Evolutionary conservation across 2,329 filamentous ascomycete genomes (phyloP).

Genomic region (Phialemonium atrogriseum): DNA sequence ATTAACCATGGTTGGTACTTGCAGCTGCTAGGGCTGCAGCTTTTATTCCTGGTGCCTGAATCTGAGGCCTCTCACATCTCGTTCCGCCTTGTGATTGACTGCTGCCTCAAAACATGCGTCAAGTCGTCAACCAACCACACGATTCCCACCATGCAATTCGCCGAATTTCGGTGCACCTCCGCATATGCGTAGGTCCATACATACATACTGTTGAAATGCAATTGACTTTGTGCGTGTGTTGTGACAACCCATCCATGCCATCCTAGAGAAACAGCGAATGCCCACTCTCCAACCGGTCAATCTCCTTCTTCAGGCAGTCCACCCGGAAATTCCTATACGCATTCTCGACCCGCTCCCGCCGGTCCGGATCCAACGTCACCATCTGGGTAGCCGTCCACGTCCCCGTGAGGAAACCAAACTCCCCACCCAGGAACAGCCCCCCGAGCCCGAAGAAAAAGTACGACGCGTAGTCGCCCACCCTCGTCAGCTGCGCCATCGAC

Average conservation of each 20-base stretch:
- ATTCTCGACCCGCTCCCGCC: conserved; percentile 47
- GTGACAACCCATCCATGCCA: background rate
- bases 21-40: no score
- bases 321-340: conserved; percentile 56
- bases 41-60: no score
- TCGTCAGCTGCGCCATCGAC: conserved; percentile 44
- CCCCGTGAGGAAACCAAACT: conserved; percentile 52
- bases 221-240: no score
- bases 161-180: no score
- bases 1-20: no score
- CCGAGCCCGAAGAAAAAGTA: conserved; percentile 55
- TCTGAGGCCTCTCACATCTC: no score
- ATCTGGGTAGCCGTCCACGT: conserved; percentile 42
- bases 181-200: no score
- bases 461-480: conserved; percentile 50
- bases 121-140: no score
- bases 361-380: conserved; percentile 45
- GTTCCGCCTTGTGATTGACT: no score
- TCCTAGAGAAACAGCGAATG: conserved; percentile 1
- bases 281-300: conserved; percentile 40
- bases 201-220: no score
- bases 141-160: no score
- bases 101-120: no score
- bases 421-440: conserved; percentile 56
- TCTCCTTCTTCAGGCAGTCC: conserved; percentile 53